phyloP scores from a whole-genome alignment of 108 stramenopile species.

The Conticribra guillardii region DNA sequence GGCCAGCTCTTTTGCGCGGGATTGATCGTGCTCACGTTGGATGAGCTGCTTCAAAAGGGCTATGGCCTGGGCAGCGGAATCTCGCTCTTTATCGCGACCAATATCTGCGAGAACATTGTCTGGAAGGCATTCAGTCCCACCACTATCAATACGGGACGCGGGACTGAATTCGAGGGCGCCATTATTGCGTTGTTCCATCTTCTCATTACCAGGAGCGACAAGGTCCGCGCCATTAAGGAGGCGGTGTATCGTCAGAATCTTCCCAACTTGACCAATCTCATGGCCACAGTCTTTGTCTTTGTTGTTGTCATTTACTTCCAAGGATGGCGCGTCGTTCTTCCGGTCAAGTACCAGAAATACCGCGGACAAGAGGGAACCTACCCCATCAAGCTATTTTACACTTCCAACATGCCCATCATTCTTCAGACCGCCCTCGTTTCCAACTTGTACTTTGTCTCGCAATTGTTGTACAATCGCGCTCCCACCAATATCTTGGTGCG shows the following conservation, averaged over 20 bases:
- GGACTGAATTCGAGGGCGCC: constrained; percentile 99
- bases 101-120: constrained; percentile 98
- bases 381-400: constrained; percentile 99
- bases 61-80: constrained; percentile 98
- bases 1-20: constrained; percentile 98
- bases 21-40: constrained; percentile 97
- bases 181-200: constrained; percentile 98
- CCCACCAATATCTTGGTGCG: constrained; percentile 96
- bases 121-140: constrained; percentile 99
- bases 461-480: constrained; percentile 98
- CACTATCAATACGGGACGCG: constrained; percentile 99
- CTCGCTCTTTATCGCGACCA: constrained; percentile 99
- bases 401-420: constrained; percentile 99
- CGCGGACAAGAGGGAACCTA: constrained; percentile 95
- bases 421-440: constrained; percentile 97
- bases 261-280: constrained; percentile 97
- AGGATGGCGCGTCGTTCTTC: constrained; percentile 98
- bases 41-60: constrained; percentile 99
- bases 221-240: constrained; percentile 94
- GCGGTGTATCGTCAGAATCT: constrained; percentile 97
- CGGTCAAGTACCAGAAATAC: constrained; percentile 98
- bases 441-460: constrained; percentile 99
- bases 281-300: constrained; percentile 96
- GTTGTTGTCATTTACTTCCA: constrained; percentile 99
- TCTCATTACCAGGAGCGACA: constrained; percentile 93